A percentile compares a stretch with the other conserved stretches of the same genome.
These are phyloP conservation scores for Cercospora sp. DNA, from an alignment of 2,329 filamentous ascomycete species.

Conservation along the genomic window DNA sequence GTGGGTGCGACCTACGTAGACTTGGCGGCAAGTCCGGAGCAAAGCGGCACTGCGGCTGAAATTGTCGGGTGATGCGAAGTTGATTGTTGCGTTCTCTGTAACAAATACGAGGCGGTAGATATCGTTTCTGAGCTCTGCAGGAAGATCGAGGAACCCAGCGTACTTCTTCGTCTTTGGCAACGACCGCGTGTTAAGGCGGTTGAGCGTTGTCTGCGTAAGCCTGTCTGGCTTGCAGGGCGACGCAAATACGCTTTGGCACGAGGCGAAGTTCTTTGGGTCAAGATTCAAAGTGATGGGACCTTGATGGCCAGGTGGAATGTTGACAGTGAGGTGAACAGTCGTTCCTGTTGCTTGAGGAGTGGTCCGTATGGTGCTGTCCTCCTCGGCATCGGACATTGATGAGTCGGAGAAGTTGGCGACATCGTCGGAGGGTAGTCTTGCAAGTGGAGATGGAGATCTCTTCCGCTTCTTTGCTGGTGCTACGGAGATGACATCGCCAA, in stretches of 20 bases:
- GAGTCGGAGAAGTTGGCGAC: conserved; percentile 25
- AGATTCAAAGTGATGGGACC: conserved; percentile 49
- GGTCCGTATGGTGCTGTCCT: background rate
- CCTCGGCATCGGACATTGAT: conserved; percentile 16
- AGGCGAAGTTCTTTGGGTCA: conserved; percentile 32
- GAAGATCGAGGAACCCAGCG: conserved; percentile 38
- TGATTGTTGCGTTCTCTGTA: conserved; percentile 34
- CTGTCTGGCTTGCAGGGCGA: conserved; percentile 17
- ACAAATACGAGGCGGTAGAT: conserved; percentile 51
- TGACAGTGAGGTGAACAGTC: conserved; percentile 47
- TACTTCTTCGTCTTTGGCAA: conserved; percentile 23
- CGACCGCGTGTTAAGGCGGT: conserved; percentile 26
- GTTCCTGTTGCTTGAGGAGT: conserved; percentile 11
- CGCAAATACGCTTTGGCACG: background rate
- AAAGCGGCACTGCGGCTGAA: conserved; percentile 48
- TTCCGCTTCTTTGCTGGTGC: conserved; percentile 35
- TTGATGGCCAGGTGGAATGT: conserved; percentile 48
- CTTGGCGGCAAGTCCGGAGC: conserved; percentile 49
- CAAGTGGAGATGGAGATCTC: conserved; percentile 33
- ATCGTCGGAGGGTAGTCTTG: conserved; percentile 26
- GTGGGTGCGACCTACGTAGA: conserved; percentile 33
- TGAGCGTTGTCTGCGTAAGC: conserved; percentile 22
- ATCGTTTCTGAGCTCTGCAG: conserved; percentile 50
- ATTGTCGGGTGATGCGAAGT: conserved; percentile 41
- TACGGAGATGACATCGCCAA: conserved; percentile 35